Base-by-base conservation (phyloP, 805 yeast species). In the Saccharomyces paradoxus region DNA sequence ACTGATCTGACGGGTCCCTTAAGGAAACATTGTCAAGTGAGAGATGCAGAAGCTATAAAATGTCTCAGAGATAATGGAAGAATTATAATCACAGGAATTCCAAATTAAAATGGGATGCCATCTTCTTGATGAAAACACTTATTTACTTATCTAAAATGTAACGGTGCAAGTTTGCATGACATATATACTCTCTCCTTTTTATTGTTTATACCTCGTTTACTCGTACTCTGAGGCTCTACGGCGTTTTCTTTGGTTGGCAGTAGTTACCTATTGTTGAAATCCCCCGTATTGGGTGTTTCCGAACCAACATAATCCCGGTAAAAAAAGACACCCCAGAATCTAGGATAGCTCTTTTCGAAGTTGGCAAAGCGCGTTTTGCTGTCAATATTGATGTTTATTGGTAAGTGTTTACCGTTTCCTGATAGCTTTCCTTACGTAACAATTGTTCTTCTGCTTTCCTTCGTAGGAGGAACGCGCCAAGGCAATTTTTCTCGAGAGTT, bases 11-110 rank as follows among this genome's bases (percentile, higher is more conserved):
- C 54, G 12, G 57, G 54, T 12, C 53, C 57, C 1, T 52, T 59
- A 24, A 54, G 52, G 48, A 52, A 53, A 13, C 58, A 52, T 49
- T 62, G 64, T 46, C 59, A 53, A 10, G 17, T 13, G 17, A 46
- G 29, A 30, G 61, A 59, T 22, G 26, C 41, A n/a, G 48, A 29
- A n/a, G 41, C 30, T 22, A 51, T 50, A 17, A 28, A 51, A 24
- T 10, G 27, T 1, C 51, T 57, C n/a, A n/a, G 22, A 12, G 41
- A 28, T 12, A 41, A 41, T 22, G 52, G 51, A 1, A 21, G 17
- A 30, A 37, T 26, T 5, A 41, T 59, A 10, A 32, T 60, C 30
- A 58, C 60, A 12, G 59, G 57, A 8, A 46, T 53, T 47, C 22
- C 44, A 37, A 37, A 37, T 8, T 37, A 17, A n/a, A 8, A n/a